Conservation (phyloP, 2,329 filamentous ascomycete species). For the Onygenales sp. region DNA sequence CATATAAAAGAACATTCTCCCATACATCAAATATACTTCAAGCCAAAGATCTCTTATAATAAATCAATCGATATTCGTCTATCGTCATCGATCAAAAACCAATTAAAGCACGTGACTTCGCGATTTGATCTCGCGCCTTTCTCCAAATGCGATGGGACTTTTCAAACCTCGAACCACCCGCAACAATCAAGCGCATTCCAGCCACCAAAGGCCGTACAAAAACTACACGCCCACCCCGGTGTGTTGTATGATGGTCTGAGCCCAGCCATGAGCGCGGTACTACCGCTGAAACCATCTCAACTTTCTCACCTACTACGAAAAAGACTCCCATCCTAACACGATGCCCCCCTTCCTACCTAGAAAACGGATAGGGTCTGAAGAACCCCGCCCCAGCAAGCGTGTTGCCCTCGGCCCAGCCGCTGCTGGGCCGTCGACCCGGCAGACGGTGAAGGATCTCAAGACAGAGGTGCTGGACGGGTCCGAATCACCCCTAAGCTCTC, state of each 20-base stretch:
- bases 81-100: neutral
- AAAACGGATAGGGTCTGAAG: constrained; percentile 1
- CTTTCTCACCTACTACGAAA: no score
- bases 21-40: no score
- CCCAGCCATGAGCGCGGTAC: neutral
- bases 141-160: no score
- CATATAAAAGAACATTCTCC: no score
- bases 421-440: neutral
- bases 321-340: neutral
- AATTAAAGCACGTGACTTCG: constrained; percentile 1
- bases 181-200: no score
- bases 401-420: neutral
- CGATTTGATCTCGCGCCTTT: neutral
- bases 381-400: neutral
- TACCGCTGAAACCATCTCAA: neutral
- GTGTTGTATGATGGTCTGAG: neutral
- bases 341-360: constrained; percentile 5
- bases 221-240: neutral
- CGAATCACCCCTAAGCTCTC: neutral
- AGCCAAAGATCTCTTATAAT: no score
- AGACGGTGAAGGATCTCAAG: neutral
- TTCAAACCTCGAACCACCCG: no score
- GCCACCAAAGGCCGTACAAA: neutral
- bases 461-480: neutral
- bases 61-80: no score